These are phyloP conservation scores for Tilletia caries DNA, from an alignment of 1,284 basidiomycete genomes.

Conservation along the genomic window DNA sequence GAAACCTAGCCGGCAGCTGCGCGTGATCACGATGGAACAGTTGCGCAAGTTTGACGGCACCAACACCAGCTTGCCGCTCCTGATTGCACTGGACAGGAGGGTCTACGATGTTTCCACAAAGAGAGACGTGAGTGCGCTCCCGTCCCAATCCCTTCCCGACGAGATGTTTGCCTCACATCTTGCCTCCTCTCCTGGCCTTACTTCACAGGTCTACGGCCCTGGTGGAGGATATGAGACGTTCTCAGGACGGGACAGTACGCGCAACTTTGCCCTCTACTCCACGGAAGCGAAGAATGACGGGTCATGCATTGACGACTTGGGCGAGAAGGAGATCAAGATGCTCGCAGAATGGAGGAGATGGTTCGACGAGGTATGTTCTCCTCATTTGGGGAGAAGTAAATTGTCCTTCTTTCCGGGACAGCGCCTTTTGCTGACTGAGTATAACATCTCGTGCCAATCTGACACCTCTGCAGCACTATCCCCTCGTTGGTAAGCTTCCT, in stretches of 20 bases:
- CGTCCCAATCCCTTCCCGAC: not conserved
- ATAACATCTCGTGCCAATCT: not conserved
- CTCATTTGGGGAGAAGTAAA: no score
- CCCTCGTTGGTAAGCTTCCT: slow-evolving; percentile 6
- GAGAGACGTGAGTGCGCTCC: not conserved
- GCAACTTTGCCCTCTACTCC: slow-evolving; percentile 9
- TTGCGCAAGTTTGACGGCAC: not conserved
- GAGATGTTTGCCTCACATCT: not conserved
- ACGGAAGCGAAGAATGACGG: slow-evolving; percentile 9
- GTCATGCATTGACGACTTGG: slow-evolving; percentile 6
- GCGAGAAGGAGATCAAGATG: slow-evolving; percentile 3
- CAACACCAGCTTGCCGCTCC: not conserved
- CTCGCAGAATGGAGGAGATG: slow-evolving; percentile 10
- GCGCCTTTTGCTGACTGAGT: not conserved
- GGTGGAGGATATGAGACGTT: slow-evolving; percentile 11
- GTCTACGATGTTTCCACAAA: slow-evolving; percentile 7
- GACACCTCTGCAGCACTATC: not conserved
- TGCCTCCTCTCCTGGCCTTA: not conserved
- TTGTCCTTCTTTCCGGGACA: not conserved
- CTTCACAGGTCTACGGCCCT: slow-evolving; percentile 1
- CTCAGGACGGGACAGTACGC: slow-evolving; percentile 10
- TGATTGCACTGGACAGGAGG: slow-evolving; percentile 2
- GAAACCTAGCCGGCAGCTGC: not conserved
- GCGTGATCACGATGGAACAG: not conserved
- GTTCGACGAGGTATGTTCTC: not conserved